phyloP scores from a whole-genome alignment of 2,329 filamentous ascomycete genomes.

The Claviceps pazoutovae region DNA sequence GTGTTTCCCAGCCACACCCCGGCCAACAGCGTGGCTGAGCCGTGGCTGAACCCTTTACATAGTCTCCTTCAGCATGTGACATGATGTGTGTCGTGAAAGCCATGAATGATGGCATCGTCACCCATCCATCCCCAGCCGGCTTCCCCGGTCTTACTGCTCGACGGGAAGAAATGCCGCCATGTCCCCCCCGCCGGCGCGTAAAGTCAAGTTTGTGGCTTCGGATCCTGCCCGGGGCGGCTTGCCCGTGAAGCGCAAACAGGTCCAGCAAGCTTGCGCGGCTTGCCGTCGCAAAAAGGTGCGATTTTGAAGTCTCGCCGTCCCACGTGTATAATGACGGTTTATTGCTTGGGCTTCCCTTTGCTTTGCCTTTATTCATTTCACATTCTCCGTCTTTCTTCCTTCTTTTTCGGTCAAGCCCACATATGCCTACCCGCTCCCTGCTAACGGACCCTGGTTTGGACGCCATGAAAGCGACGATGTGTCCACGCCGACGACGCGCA shows the following conservation, averaged over 20 bases:
- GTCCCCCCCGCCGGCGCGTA: conserved; percentile 8
- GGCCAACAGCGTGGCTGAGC: too few relatives aligned
- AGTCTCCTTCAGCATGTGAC: too few relatives aligned
- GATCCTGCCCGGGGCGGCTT: conserved; percentile 35
- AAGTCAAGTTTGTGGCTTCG: conserved; percentile 43
- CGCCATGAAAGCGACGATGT: conserved; percentile 25
- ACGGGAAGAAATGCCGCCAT: conserved; percentile 9
- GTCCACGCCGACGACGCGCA: conserved; percentile 24
- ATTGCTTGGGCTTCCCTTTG: background rate
- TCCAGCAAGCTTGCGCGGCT: conserved; percentile 40
- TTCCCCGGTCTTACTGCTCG: background rate
- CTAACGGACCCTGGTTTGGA: conserved; percentile 3
- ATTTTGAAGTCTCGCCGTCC: background rate
- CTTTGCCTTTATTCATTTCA: background rate
- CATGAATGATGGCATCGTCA: background rate
- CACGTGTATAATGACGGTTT: background rate
- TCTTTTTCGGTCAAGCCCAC: background rate
- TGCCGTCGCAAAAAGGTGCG: conserved; percentile 42
- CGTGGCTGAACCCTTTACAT: too few relatives aligned
- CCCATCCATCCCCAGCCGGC: background rate
- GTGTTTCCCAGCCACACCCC: too few relatives aligned
- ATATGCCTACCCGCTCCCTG: background rate
- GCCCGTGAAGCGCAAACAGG: conserved; percentile 45
- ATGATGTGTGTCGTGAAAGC: too few relatives aligned
- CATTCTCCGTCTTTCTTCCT: background rate